Percentiles rank a stretch among this genome's conserved stretches.
These are phyloP conservation scores for Emergomyces pasteurianus DNA, from an alignment of 2,329 filamentous ascomycete species.

Conservation along the genomic window DNA sequence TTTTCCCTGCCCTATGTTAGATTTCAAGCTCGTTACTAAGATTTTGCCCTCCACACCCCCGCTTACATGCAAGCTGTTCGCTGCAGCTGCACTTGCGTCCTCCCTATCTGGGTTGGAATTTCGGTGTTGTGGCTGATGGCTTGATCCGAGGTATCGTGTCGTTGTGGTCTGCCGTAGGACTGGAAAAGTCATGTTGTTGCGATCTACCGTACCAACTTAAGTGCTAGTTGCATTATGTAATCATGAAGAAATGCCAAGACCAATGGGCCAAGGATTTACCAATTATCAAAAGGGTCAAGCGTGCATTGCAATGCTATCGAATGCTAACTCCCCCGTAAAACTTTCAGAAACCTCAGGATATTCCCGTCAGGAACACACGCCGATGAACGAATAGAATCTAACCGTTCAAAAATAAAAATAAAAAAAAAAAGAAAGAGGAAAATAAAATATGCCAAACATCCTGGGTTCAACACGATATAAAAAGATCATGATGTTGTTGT, in stretches of 20 bases:
- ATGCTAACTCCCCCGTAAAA: not conserved
- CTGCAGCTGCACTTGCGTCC: not conserved
- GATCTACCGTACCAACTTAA: constrained; percentile 6
- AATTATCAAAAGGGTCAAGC: not conserved
- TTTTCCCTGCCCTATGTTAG: not conserved
- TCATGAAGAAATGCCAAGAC: not conserved
- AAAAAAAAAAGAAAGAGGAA: not conserved
- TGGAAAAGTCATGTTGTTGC: not conserved
- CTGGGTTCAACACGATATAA: not conserved
- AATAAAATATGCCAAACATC: not conserved
- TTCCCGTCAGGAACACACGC: not conserved
- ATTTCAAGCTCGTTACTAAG: not conserved
- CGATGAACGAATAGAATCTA: not conserved
- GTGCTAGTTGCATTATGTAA: not conserved
- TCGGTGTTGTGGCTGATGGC: not conserved
- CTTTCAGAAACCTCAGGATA: not conserved
- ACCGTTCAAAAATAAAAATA: not conserved
- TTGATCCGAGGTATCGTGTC: not conserved
- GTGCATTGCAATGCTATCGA: not conserved
- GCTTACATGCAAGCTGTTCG: not conserved
- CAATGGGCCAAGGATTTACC: no score
- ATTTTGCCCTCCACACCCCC: not conserved
- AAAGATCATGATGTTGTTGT: not conserved
- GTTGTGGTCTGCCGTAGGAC: constrained; percentile 3
- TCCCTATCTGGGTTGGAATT: not conserved